phyloP scores from a whole-genome alignment of 371 early-diverging fungal genomes.

The Mucor irregularis region DNA sequence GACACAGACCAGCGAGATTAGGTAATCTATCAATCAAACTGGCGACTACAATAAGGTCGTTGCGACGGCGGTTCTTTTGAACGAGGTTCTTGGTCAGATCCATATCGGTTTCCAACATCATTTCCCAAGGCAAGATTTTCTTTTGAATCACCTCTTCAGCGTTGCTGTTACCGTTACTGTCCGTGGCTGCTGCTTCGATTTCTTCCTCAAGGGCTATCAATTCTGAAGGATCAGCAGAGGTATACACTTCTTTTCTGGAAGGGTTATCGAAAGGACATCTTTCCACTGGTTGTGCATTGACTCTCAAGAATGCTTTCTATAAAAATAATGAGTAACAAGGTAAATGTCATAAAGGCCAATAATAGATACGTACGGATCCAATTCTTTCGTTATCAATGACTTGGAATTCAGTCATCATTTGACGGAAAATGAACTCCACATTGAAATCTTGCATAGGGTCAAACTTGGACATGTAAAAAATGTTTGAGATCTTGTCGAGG shows the following conservation, averaged over 20 bases:
- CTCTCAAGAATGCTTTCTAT: constrained; percentile 38
- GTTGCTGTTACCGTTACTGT: neutral
- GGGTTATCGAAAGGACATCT: constrained; percentile 39
- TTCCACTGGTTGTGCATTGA: constrained; percentile 26
- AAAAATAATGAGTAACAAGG: neutral
- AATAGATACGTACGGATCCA: constrained; percentile 39
- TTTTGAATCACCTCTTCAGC: constrained; percentile 49
- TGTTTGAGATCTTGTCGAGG: constrained; percentile 42
- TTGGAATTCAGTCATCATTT: constrained; percentile 42
- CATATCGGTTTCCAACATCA: constrained; percentile 52
- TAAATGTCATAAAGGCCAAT: no score
- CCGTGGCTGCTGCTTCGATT: neutral
- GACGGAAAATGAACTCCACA: constrained; percentile 62
- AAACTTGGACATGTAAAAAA: constrained; percentile 54
- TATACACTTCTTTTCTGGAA: constrained; percentile 21
- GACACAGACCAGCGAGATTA: constrained; percentile 65
- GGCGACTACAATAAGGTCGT: constrained; percentile 64
- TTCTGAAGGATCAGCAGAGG: constrained; percentile 37
- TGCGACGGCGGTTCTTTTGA: constrained; percentile 42
- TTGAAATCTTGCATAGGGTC: constrained; percentile 55
- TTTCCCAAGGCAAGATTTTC: constrained; percentile 72
- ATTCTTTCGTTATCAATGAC: constrained; percentile 62
- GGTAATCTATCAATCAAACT: constrained; percentile 59
- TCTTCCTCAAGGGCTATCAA: constrained; percentile 15
- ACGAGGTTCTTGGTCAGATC: constrained; percentile 45